Base-by-base conservation (phyloP, 805 yeast genomes). In the Pichia phayaonensis region DNA sequence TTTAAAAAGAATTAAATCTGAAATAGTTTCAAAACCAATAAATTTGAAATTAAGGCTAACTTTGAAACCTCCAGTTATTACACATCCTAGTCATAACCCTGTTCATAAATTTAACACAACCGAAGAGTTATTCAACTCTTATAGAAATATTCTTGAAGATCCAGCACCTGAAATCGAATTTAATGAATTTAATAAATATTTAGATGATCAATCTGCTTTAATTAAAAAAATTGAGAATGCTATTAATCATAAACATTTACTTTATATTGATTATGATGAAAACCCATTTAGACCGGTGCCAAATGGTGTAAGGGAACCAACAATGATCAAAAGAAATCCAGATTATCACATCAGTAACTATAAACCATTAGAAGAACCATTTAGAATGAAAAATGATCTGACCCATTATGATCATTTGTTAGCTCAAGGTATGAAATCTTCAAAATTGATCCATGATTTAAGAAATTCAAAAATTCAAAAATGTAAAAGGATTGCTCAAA, bases 341-440 rank as follows among this genome's bases (percentile, higher is more conserved):
- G 57, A 58, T 40, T 60, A 62, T 38, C 66, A 70, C 20, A 47
- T 59, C 34, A 60, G 56, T 39, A 59, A 57, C 44, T 64, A 56
- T 38, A 63, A 56, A 44, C 62, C 70, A 0, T 70, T 76, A 2
- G 68, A 70, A 47, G 66, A 72, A 20, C 81, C 79, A 27, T 79
- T 67, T 46, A 50, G 68, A 44, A 36, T 59, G 40, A 60, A 61
- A 44, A 60, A 63, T 43, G 70, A 67, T 43, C 54, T 69, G 60
- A 79, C 90, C 0, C 83, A 79, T 59, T 76, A 77, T 43, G 97
- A 90, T 59, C 83, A 86, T 64, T 68, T 94, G 27, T 65, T 89
- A 0, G 76, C 83, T 1, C 98, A 92, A 55, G 95, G 90, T 2
- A 63, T 82, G 26, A 74, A 80, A 42, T 77, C 88, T 57, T 77